Conservation (phyloP, 371 early-diverging fungal genomes). For the Mortierella sp. region DNA sequence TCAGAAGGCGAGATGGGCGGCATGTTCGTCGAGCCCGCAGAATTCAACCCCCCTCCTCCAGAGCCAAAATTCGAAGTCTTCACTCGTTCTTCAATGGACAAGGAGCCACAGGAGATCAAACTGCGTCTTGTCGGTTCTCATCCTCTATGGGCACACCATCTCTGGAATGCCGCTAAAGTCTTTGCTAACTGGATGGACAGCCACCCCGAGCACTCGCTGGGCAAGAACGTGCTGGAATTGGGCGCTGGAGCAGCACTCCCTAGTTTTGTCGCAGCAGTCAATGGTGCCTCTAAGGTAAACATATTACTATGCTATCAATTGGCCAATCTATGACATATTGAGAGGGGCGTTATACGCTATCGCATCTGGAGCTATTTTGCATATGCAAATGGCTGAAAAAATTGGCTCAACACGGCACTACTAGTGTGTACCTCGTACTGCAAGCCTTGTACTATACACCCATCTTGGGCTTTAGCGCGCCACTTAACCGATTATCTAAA, state of each 20-base stretch:
- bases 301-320: background rate
- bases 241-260: constrained; percentile 94
- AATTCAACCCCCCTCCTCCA: constrained; percentile 56
- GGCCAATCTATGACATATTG: too few species aligned
- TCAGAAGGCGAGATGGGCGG: constrained; percentile 52
- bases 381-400: background rate
- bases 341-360: too few species aligned
- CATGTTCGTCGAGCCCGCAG: constrained; percentile 57
- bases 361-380: background rate
- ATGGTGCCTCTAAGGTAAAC: constrained; percentile 73
- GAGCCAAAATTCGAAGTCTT: constrained; percentile 66
- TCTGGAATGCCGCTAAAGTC: constrained; percentile 93
- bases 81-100: constrained; percentile 52
- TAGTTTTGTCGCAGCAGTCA: constrained; percentile 78
- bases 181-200: constrained; percentile 84
- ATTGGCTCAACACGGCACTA: background rate
- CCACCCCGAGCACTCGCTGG: constrained; percentile 64
- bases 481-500: background rate
- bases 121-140: constrained; percentile 82
- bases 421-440: too few species aligned
- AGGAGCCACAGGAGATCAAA: constrained; percentile 54
- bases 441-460: too few species aligned
- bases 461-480: background rate
- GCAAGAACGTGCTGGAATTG: constrained; percentile 85
- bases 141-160: constrained; percentile 89